Evolutionary conservation across 768 basidiomycete genomes (phyloP).

Genomic region (Xerocomellus intermedius): DNA sequence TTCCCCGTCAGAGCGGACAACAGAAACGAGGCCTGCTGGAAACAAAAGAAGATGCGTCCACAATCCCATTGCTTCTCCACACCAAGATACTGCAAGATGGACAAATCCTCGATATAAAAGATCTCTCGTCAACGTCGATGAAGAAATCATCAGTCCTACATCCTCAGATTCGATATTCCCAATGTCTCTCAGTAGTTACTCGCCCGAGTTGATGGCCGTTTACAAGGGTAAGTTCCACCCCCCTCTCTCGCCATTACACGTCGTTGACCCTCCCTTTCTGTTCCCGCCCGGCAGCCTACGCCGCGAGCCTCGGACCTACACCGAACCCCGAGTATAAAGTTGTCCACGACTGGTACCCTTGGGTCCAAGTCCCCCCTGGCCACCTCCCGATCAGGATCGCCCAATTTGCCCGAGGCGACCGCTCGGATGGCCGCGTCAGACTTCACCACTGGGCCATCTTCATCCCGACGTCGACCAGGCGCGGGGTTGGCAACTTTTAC

Average conservation of each 20-base stretch:
- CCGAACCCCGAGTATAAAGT: too few species aligned
- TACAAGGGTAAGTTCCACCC: constrained; percentile 1
- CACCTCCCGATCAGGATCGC: too few species aligned
- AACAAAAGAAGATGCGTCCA: background rate
- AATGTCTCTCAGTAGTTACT: constrained; percentile 4
- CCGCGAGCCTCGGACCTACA: background rate
- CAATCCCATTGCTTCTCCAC: constrained; percentile 1
- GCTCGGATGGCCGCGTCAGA: too few species aligned
- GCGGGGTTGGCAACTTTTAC: too few species aligned
- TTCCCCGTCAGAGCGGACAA: background rate
- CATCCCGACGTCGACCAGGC: too few species aligned
- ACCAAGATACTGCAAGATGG: background rate
- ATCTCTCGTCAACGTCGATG: background rate
- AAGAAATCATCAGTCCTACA: background rate
- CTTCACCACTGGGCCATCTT: too few species aligned
- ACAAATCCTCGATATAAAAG: constrained; percentile 5
- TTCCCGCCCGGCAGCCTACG: constrained; percentile 2
- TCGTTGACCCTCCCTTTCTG: background rate
- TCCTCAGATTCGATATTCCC: background rate
- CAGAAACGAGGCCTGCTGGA: too few species aligned
- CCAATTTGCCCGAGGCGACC: too few species aligned
- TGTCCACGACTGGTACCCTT: too few species aligned
- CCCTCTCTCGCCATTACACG: too few species aligned
- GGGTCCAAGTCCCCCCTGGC: too few species aligned
- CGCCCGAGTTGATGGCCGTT: constrained; percentile 7